A percentile compares a stretch with the other conserved stretches of the same genome.
Evolutionary conservation across 495 filamentous ascomycete genomes (phyloP).

Genomic region (Xylaria flabelliformis): DNA sequence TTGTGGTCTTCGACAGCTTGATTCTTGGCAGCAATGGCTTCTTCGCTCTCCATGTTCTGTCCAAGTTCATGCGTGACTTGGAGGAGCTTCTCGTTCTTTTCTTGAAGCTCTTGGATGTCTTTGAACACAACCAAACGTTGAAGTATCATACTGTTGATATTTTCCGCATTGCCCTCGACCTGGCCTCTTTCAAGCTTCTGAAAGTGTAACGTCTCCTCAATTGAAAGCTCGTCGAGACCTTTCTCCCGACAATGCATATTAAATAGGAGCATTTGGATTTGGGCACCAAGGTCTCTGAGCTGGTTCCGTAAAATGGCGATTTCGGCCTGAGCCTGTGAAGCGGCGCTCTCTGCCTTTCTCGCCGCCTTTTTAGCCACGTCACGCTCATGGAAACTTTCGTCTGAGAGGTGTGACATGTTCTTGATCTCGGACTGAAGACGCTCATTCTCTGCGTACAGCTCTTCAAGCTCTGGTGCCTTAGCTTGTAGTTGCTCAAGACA

Average conservation of each 20-base stretch:
- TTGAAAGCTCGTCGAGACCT: slow-evolving; percentile 73
- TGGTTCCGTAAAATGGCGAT: slow-evolving; percentile 81
- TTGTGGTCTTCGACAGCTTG: slow-evolving; percentile 74
- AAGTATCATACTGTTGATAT: slow-evolving; percentile 87
- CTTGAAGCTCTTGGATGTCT: slow-evolving; percentile 81
- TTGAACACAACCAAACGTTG: slow-evolving; percentile 82
- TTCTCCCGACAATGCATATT: slow-evolving; percentile 81
- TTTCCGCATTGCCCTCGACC: slow-evolving; percentile 68
- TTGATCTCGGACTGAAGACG: slow-evolving; percentile 74
- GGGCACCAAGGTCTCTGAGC: slow-evolving; percentile 86
- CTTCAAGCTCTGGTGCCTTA: slow-evolving; percentile 70
- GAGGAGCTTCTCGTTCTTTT: slow-evolving; percentile 84
- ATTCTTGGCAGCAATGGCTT: slow-evolving; percentile 72
- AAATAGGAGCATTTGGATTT: slow-evolving; percentile 85
- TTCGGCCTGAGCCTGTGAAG: slow-evolving; percentile 73
- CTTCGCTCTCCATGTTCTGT: slow-evolving; percentile 88
- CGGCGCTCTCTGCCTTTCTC: slow-evolving; percentile 75
- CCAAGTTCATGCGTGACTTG: slow-evolving; percentile 81
- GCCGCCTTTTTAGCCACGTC: slow-evolving; percentile 65
- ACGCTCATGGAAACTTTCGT: slow-evolving; percentile 65
- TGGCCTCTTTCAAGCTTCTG: slow-evolving; percentile 74
- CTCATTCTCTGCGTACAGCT: slow-evolving; percentile 70
- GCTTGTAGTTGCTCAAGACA: slow-evolving; percentile 73
- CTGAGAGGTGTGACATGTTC: slow-evolving; percentile 74
- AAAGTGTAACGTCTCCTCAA: slow-evolving; percentile 67